A percentile compares a stretch with the other conserved stretches of the same genome.
Evolutionary conservation across 2,329 filamentous ascomycete genomes (phyloP).

Genomic region (Trematosphaeria pertusa): DNA sequence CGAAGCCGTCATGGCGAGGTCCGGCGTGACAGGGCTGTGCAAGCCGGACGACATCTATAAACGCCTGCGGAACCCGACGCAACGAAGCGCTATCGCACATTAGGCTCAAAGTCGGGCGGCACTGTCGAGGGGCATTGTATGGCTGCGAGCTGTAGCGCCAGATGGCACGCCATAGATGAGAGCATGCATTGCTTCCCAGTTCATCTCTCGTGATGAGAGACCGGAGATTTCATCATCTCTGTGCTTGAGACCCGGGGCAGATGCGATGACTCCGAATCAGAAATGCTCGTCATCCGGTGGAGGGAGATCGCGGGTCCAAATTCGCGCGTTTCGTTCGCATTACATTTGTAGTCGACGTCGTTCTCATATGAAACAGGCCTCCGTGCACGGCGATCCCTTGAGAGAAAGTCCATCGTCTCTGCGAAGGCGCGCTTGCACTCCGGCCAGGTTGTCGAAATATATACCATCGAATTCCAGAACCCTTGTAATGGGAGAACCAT

Average conservation of each 20-base stretch:
- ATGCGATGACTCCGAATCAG: constrained; percentile 2
- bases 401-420: constrained; percentile 6
- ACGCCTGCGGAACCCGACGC: no score
- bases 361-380: background rate
- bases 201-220: no score
- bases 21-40: no score
- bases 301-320: constrained; percentile 2
- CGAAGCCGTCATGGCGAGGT: no score
- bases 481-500: constrained; percentile 82
- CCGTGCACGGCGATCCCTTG: background rate
- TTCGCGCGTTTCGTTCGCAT: background rate
- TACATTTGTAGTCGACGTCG: background rate
- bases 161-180: no score
- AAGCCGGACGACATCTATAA: no score
- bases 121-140: no score
- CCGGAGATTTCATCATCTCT: no score
- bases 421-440: constrained; percentile 33
- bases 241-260: background rate
- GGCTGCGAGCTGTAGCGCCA: no score
- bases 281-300: background rate
- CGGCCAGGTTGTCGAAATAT: constrained; percentile 54
- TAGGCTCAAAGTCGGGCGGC: no score
- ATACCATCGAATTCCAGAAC: constrained; percentile 84
- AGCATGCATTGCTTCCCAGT: no score
- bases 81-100: no score